These are phyloP conservation scores for Chloranthus sessilifolius DNA, from an alignment of 164 flowering plant genomes.

Conservation along the genomic window DNA sequence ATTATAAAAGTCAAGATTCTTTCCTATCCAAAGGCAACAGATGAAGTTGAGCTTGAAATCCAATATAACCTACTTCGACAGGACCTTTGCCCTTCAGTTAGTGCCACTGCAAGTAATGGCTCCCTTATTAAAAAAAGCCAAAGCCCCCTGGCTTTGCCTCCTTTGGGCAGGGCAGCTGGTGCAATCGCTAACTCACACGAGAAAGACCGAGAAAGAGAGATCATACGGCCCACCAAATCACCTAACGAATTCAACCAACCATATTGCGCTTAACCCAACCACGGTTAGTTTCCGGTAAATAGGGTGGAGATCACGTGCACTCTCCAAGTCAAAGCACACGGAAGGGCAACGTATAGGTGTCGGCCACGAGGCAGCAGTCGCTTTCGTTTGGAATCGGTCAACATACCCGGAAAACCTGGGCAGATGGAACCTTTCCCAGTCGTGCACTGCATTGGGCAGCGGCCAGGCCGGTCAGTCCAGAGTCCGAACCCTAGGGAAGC, in stretches of 20 bases:
- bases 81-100: too few species aligned
- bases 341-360: constrained; percentile 19
- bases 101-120: too few species aligned
- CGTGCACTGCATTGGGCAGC: constrained; percentile 1
- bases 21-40: too few species aligned
- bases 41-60: too few species aligned
- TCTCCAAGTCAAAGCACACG: constrained; percentile 19
- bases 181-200: neutral
- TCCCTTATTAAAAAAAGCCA: neutral
- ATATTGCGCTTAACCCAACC: neutral
- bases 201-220: neutral
- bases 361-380: constrained; percentile 31
- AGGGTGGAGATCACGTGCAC: constrained; percentile 27
- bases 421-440: too few species aligned
- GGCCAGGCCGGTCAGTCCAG: neutral
- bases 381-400: constrained; percentile 31
- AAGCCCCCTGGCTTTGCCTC: neutral
- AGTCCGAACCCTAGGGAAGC: neutral
- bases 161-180: too few species aligned
- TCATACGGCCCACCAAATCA: neutral
- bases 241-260: neutral
- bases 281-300: neutral
- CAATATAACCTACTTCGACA: too few species aligned
- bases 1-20: too few species aligned
- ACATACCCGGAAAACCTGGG: constrained; percentile 15